phyloP scores from a whole-genome alignment of 768 basidiomycete species.

The Termitomyces sp. region DNA sequence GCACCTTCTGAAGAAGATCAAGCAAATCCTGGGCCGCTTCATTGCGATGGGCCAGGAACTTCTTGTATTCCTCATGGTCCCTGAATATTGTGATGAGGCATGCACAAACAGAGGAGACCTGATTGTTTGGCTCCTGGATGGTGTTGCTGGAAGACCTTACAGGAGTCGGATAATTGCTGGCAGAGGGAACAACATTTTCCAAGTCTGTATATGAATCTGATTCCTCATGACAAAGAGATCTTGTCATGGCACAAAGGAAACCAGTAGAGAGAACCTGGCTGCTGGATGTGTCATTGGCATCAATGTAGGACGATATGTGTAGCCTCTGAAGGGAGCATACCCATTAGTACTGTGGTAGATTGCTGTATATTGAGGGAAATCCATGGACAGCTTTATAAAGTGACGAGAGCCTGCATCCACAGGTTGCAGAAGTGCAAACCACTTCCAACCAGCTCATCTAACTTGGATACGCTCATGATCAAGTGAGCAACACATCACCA shows the following conservation, averaged over 20 bases:
- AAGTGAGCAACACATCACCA: too few relatives aligned
- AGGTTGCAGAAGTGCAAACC: neutral
- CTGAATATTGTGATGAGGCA: neutral
- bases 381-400: neutral
- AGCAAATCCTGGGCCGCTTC: too few relatives aligned
- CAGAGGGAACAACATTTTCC: neutral
- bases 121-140: neutral
- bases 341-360: neutral
- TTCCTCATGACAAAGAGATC: neutral
- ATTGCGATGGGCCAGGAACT: too few relatives aligned
- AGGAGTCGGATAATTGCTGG: neutral
- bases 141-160: neutral
- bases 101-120: neutral
- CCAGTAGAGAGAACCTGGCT: neutral
- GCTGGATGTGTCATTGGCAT: neutral
- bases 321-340: neutral
- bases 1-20: too few relatives aligned
- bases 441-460: neutral
- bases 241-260: neutral
- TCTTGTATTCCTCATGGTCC: neutral
- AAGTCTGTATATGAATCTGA: neutral
- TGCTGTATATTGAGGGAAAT: neutral
- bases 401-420: too few relatives aligned
- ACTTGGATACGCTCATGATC: too few relatives aligned
- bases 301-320: neutral